Base-by-base conservation (phyloP, 139 green algal genomes). In the Asterochloris sp. region DNA sequence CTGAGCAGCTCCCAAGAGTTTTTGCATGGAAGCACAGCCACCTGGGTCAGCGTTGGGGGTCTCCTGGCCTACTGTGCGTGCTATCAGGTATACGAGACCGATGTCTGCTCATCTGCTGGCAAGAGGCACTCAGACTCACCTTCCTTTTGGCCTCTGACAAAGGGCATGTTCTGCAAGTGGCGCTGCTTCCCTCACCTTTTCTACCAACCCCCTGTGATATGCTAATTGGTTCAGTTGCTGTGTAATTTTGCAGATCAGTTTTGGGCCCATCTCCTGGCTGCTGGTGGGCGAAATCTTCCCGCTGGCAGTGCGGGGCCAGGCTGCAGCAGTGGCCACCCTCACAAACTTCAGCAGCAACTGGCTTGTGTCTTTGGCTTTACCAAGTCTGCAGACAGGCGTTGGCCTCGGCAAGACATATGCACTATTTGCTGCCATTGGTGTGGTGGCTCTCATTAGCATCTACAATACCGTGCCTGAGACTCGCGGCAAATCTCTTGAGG, bases 301-400 rank as follows among this genome's bases (percentile, higher is more conserved):
- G 6, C 82, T 96, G 28, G 86, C 85, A 38, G 92, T 95, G 77
- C 81, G 90, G 27, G 87, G 87, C n/a, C 91, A 92, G 29, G 96
- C 94, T 19, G 88, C 96, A 27, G 95, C 95, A 0, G 69, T 97
- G 23, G 94, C 94, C 27, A 97, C 96, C 0, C 84, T 98, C 66
- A 89, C 91, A 78, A 98, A 98, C 84, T 98, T 98, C 84, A 93
- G 84, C 15, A 91, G 86, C 77, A 98, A 98, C 79, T 96, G 95
- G 64, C 17, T 93, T 15, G 95, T 98, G n/a, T 24, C 83, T 60
- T 83, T 96, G 63, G 84, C 85, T 26, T 85, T 96, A 71, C 93
- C 93, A 27, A 83, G 73, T 16, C 15, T 98, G 29, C 90, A 97
- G 75, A 87, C 92, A 9, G 74, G 6, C 4, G 69, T 96, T 4